Percentiles rank a stretch among this genome's conserved stretches.
These are phyloP conservation scores for Thermomucor indicae-seudaticae DNA, from an alignment of 371 early-diverging fungal species.

Conservation along the genomic window DNA sequence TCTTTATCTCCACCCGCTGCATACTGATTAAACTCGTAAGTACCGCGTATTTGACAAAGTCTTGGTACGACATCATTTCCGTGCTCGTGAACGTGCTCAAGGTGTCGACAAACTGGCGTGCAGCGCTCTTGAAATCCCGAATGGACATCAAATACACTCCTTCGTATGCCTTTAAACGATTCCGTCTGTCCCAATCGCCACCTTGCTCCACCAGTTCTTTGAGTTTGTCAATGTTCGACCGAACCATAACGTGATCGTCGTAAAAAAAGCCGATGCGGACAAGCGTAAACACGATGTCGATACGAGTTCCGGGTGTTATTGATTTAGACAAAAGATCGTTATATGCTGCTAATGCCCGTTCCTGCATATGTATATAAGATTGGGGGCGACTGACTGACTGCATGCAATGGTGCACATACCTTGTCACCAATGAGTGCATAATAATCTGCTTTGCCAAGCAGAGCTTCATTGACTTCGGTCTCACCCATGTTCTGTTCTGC, in stretches of 20 bases:
- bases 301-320: slow-evolving; percentile 86
- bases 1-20: slow-evolving; percentile 91
- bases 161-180: slow-evolving; percentile 98
- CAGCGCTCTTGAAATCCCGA: slow-evolving; percentile 94
- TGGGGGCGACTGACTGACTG: too few species aligned
- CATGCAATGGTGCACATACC: slow-evolving; percentile 35
- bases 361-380: slow-evolving; percentile 50
- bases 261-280: slow-evolving; percentile 96
- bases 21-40: slow-evolving; percentile 88
- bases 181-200: slow-evolving; percentile 99
- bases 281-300: slow-evolving; percentile 89
- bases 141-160: slow-evolving; percentile 91
- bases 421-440: slow-evolving; percentile 94
- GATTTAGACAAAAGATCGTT: slow-evolving; percentile 79
- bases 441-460: slow-evolving; percentile 90
- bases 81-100: slow-evolving; percentile 97
- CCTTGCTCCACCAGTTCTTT: slow-evolving; percentile 92
- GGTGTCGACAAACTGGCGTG: slow-evolving; percentile 88
- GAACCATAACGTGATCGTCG: slow-evolving; percentile 74
- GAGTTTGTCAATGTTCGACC: slow-evolving; percentile 78
- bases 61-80: slow-evolving; percentile 96
- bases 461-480: slow-evolving; percentile 89
- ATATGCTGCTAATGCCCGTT: slow-evolving; percentile 82
- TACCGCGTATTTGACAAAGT: slow-evolving; percentile 95
- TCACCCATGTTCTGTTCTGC: slow-evolving; percentile 92